Evolutionary conservation across 352 stramenopile species (phyloP).

Genomic region (Phytophthora chlamydospora): DNA sequence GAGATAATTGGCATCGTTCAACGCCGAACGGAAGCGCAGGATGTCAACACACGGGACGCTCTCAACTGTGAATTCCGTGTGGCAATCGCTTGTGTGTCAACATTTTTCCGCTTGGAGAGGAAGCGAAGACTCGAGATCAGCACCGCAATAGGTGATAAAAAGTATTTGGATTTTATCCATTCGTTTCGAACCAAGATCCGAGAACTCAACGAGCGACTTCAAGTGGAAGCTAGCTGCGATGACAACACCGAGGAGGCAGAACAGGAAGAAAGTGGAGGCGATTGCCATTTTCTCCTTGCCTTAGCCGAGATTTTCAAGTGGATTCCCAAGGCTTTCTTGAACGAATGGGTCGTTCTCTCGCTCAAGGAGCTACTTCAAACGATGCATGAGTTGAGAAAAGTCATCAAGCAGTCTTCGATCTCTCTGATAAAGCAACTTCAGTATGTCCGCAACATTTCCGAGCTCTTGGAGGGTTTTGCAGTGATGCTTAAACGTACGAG

Average conservation of each 20-base stretch:
- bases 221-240: neutral
- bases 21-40: conserved; percentile 5
- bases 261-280: conserved; percentile 7
- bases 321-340: conserved; percentile 47
- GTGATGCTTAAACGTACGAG: conserved; percentile 45
- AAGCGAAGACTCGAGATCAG: conserved; percentile 45
- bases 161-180: conserved; percentile 54
- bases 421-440: conserved; percentile 2
- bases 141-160: conserved; percentile 49
- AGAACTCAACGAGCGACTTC: conserved; percentile 45
- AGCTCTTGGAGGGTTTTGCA: conserved; percentile 44
- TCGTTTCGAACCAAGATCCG: conserved; percentile 49
- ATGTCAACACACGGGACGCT: conserved; percentile 7
- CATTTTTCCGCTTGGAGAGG: conserved; percentile 58
- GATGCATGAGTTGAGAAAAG: conserved; percentile 31
- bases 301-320: conserved; percentile 43
- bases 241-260: conserved; percentile 2
- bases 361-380: conserved; percentile 56
- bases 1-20: conserved; percentile 36
- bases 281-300: conserved; percentile 24
- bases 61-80: conserved; percentile 38
- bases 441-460: conserved; percentile 20
- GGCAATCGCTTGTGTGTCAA: conserved; percentile 45
- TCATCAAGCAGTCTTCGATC: conserved; percentile 23
- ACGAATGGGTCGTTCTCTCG: conserved; percentile 61